Evolutionary conservation across 768 basidiomycete genomes (phyloP), one percentile per base, ranked within the genome.

Genomic region (Clavaria fumosa): DNA sequence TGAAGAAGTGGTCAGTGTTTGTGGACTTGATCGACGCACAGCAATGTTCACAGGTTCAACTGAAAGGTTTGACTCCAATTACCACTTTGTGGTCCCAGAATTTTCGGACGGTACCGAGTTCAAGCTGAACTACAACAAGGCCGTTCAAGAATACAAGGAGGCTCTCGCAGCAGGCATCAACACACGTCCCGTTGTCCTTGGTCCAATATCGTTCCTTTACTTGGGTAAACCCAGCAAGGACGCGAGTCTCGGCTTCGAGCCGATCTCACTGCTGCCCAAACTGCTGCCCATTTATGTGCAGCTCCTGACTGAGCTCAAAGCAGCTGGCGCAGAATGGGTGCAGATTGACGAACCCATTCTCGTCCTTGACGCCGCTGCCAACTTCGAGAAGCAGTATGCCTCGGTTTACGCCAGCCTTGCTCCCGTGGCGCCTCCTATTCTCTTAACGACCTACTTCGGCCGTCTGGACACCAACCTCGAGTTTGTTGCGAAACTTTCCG

Each of bases 51-150:
- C 31, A 11, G 35, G 35, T 15, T 38, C 34, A 36, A 40, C 33
- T 43, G 44, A 27, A 45, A 91, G 88, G 89, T 93, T 90, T 58
- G 89, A 95, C 63, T 90, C 88, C 35, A 96, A 95, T 75, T 97
- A 95, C 69, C 91, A 97, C 68, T 91, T 78, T 54, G 90, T 97
- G 59, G 95, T 97, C 42, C 91, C 91, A 39, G 95, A 95, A 64
- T 75, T 95, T 60, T 84, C 84, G 6, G 81, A 85, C 37, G 65
- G 72, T 51, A 83, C 79, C 21, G 77, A 93, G 47, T 96, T 97
- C 76, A 89, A 93, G 64, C 68, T 99, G 56, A 73, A 80, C 66
- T 78, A 77, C 66, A 93, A 93, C 80, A 95, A 96, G 70, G 76
- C 82, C 33, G 73, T 97, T 43, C 78, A 79, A 51, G 88, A 95